Percentiles rank a stretch among this genome's conserved stretches.
Evolutionary conservation across 176 grass and related monocot species (phyloP).

Genomic region (Neostapfia colusana): DNA sequence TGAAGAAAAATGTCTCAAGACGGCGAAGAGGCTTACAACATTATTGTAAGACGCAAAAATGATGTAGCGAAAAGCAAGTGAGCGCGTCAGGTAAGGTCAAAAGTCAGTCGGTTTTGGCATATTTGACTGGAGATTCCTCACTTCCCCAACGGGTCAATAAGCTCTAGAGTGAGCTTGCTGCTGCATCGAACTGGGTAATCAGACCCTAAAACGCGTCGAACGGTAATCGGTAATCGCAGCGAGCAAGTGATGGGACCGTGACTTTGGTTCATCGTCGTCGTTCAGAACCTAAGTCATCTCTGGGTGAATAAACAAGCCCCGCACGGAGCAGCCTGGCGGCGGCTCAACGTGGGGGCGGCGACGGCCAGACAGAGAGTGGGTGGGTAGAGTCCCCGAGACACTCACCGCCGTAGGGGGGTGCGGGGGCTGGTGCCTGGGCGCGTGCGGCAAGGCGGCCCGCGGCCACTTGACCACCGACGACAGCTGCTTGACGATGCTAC

Average conservation of each 20-base stretch:
- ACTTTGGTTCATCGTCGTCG: not conserved
- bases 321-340: not conserved
- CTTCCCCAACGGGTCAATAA: not conserved
- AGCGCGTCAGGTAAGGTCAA: not conserved
- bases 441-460: constrained; percentile 47
- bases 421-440: constrained; percentile 26
- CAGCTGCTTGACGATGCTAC: constrained; percentile 75
- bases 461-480: constrained; percentile 80
- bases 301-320: not conserved
- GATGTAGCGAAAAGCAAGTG: not conserved
- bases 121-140: not conserved
- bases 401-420: constrained; percentile 57
- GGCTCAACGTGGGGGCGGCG: not conserved
- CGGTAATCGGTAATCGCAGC: not conserved
- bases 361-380: not conserved
- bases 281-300: not conserved
- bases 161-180: not conserved
- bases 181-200: not conserved
- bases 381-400: not conserved
- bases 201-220: not conserved
- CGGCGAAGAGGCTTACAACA: not conserved
- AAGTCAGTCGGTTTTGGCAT: not conserved
- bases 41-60: not conserved
- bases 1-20: not conserved
- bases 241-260: not conserved